Conservation (phyloP, 108 stramenopile species). For the Seminavis robusta region DNA sequence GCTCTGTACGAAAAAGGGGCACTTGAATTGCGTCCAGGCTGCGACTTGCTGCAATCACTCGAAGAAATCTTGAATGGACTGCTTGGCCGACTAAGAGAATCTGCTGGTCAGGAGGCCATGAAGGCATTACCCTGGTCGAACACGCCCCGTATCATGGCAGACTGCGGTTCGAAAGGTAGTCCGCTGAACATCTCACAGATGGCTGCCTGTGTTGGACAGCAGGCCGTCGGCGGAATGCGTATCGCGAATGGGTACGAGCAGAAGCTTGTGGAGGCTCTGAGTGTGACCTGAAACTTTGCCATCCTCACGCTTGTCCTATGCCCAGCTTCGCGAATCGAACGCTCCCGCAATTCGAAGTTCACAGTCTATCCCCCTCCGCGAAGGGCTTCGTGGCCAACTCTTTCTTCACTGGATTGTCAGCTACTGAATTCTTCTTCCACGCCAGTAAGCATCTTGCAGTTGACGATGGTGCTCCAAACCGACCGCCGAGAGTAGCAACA, state of each 20-base stretch:
- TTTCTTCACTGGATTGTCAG: conserved; percentile 95
- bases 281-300: too few species aligned
- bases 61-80: conserved; percentile 95
- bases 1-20: conserved; percentile 76
- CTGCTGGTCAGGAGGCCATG: conserved; percentile 94
- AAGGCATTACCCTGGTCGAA: conserved; percentile 84
- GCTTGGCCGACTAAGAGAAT: conserved; percentile 92
- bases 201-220: conserved; percentile 99
- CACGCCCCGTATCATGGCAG: conserved; percentile 94
- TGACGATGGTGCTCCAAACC: too few species aligned
- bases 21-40: conserved; percentile 94
- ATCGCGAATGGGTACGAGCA: conserved; percentile 97
- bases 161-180: conserved; percentile 98
- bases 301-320: too few species aligned
- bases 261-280: too few species aligned
- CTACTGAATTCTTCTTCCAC: conserved; percentile 99
- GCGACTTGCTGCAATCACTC: conserved; percentile 91
- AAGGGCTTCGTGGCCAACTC: conserved; percentile 98
- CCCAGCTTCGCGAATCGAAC: conserved; percentile 97
- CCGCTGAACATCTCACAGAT: conserved; percentile 99
- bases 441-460: too few species aligned
- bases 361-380: conserved; percentile 89
- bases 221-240: conserved; percentile 96
- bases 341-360: conserved; percentile 85
- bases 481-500: too few species aligned